These are phyloP conservation scores for Calonectria leucothoes DNA, from an alignment of 2,329 filamentous ascomycete species.

Conservation along the genomic window DNA sequence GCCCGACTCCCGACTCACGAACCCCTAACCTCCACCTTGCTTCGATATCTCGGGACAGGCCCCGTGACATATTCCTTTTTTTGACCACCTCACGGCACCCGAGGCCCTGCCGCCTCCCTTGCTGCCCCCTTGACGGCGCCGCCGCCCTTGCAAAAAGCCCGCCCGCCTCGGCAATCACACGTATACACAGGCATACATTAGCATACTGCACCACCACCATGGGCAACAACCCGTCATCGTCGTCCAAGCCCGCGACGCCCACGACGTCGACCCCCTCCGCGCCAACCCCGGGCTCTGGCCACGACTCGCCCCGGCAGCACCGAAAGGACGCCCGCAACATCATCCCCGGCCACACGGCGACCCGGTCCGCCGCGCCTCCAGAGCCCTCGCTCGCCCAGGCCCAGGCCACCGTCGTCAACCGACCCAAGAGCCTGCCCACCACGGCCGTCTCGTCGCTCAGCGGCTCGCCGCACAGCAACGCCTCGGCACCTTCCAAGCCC, in stretches of 20 bases:
- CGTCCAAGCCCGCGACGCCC: slow-evolving; percentile 50
- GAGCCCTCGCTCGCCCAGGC: slow-evolving; percentile 72
- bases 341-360: slow-evolving; percentile 65
- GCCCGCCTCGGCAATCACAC: background rate
- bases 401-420: slow-evolving; percentile 63
- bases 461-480: slow-evolving; percentile 57
- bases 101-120: background rate
- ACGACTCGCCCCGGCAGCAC: slow-evolving; percentile 46
- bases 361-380: slow-evolving; percentile 69
- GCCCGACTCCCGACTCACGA: background rate
- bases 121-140: background rate
- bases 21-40: background rate
- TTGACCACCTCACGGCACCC: background rate
- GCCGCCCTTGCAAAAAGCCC: background rate
- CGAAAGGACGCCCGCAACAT: slow-evolving; percentile 58
- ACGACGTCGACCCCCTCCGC: slow-evolving; percentile 38
- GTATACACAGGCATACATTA: background rate
- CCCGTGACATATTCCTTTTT: background rate
- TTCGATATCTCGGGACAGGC: background rate
- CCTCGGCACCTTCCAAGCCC: slow-evolving; percentile 43
- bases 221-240: slow-evolving; percentile 54
- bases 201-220: slow-evolving; percentile 36
- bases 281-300: slow-evolving; percentile 40
- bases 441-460: slow-evolving; percentile 62
- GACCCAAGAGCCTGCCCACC: slow-evolving; percentile 59